Conservation (phyloP, 805 yeast species). For the Hanseniaspora clermontiae region DNA sequence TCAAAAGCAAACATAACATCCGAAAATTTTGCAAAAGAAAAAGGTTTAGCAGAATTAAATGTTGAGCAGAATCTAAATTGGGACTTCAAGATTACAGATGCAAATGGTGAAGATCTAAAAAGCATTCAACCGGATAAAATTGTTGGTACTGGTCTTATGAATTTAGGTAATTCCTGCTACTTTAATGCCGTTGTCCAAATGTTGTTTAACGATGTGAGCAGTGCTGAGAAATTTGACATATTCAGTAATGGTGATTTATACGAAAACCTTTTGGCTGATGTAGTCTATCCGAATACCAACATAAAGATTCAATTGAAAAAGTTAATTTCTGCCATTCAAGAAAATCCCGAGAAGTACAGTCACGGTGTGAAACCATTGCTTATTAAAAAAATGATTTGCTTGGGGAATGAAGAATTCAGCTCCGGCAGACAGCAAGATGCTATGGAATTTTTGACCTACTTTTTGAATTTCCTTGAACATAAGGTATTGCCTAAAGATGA, state of each 20-base stretch:
- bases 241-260: conserved; percentile 18
- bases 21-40: conserved; percentile 57
- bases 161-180: conserved; percentile 89
- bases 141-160: conserved; percentile 73
- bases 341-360: conserved; percentile 43
- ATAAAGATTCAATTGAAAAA: conserved; percentile 67
- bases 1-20: conserved; percentile 57
- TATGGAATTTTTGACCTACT: conserved; percentile 66
- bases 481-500: conserved; percentile 26
- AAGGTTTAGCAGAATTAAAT: conserved; percentile 75
- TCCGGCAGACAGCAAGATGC: conserved; percentile 93
- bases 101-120: conserved; percentile 48
- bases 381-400: conserved; percentile 66
- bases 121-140: conserved; percentile 33
- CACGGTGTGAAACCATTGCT: conserved; percentile 64
- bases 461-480: conserved; percentile 50
- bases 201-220: conserved; percentile 35
- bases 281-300: conserved; percentile 47
- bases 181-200: conserved; percentile 69
- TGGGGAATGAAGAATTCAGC: conserved; percentile 66
- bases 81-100: conserved; percentile 75
- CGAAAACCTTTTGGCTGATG: conserved; percentile 31
- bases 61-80: conserved; percentile 85
- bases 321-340: conserved; percentile 58
- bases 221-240: not conserved